Evolutionary conservation across 306 rosid genomes (phyloP).

Genomic region (Malus fusca): DNA sequence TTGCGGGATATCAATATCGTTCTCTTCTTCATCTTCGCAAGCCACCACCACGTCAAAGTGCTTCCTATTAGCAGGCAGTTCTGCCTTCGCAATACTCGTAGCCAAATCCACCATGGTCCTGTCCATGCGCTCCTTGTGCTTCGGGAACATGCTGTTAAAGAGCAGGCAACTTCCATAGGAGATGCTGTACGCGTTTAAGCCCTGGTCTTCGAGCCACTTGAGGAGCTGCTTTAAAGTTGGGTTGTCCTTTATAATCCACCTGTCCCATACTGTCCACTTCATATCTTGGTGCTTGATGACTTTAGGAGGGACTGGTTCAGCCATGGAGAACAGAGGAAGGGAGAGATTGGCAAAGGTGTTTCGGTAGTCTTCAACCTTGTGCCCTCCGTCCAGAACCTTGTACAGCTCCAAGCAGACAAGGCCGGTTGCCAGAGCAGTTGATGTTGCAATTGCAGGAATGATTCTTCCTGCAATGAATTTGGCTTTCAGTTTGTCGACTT

Average conservation of each 20-base stretch:
- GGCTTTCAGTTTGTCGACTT: slow-evolving; percentile 34
- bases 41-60: slow-evolving; percentile 30
- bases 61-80: slow-evolving; percentile 13
- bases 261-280: slow-evolving; percentile 35
- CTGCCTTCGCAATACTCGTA: slow-evolving; percentile 27
- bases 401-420: slow-evolving; percentile 33
- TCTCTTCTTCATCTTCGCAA: slow-evolving; percentile 28
- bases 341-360: slow-evolving; percentile 32
- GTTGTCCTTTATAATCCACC: slow-evolving; percentile 24
- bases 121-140: slow-evolving; percentile 29
- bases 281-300: slow-evolving; percentile 24
- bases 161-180: slow-evolving; percentile 32
- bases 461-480: slow-evolving; percentile 34
- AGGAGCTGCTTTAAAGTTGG: slow-evolving; percentile 25
- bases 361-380: slow-evolving; percentile 27
- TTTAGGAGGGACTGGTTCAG: slow-evolving; percentile 35
- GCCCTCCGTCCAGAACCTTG: slow-evolving; percentile 26
- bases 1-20: slow-evolving; percentile 27
- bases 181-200: slow-evolving; percentile 24
- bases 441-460: slow-evolving; percentile 33
- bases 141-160: slow-evolving; percentile 26
- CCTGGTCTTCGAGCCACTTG: slow-evolving; percentile 25
- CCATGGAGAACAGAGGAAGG: slow-evolving; percentile 31
- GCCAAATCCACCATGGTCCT: slow-evolving; percentile 25
- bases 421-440: slow-evolving; percentile 32